phyloP scores from a whole-genome alignment of 768 basidiomycete genomes.

The Boletus sensibilis region DNA sequence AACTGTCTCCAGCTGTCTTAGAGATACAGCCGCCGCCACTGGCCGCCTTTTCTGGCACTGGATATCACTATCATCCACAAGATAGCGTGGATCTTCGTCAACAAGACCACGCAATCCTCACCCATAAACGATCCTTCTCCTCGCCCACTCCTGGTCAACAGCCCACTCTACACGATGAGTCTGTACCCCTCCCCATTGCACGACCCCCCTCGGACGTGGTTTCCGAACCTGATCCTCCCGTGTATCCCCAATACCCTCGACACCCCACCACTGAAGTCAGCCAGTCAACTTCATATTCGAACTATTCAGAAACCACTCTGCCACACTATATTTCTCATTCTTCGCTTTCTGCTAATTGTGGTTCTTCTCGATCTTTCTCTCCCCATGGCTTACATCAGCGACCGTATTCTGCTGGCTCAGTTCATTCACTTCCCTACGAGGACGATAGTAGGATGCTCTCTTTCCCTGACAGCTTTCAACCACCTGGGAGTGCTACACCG shows the following conservation, averaged over 20 bases:
- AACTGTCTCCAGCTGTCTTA: slow-evolving; percentile 32
- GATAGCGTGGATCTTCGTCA: slow-evolving; percentile 19
- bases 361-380: slow-evolving; percentile 8
- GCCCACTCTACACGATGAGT: slow-evolving; percentile 8
- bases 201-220: slow-evolving; percentile 9
- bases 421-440: slow-evolving; percentile 15
- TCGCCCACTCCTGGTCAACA: slow-evolving; percentile 9
- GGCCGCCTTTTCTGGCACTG: slow-evolving; percentile 29
- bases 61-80: slow-evolving; percentile 31
- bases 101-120: slow-evolving; percentile 17
- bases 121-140: slow-evolving; percentile 35
- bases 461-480: slow-evolving; percentile 14
- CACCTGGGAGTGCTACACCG: slow-evolving; percentile 3
- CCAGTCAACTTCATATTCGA: slow-evolving; percentile 19
- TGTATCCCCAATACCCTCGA: slow-evolving; percentile 18
- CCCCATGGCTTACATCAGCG: slow-evolving; percentile 12
- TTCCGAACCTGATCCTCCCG: slow-evolving; percentile 7
- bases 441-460: slow-evolving; percentile 7
- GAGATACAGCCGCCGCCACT: slow-evolving; percentile 43
- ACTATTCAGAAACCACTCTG: slow-evolving; percentile 9
- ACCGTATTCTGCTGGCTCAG: slow-evolving; percentile 23
- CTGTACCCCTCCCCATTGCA: slow-evolving; percentile 9
- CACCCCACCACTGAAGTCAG: slow-evolving; percentile 5
- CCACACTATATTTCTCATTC: slow-evolving; percentile 13
- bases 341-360: slow-evolving; percentile 8